Evolutionary conservation across 768 basidiomycete genomes (phyloP).

Genomic region (Rhizopogon vinicolor): DNA sequence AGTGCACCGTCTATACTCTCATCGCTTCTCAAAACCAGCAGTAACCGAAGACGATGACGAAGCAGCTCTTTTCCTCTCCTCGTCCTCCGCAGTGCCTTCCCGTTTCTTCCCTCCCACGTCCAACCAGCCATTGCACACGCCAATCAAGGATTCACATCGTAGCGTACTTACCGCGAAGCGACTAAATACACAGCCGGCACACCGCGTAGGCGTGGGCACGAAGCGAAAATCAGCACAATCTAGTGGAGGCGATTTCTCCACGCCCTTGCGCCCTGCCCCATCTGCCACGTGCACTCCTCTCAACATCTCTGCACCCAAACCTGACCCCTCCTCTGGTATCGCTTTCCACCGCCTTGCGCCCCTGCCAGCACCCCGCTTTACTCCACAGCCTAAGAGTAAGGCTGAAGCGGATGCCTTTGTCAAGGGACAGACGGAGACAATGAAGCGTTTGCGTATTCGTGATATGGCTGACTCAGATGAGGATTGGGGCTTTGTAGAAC

Average conservation of each 20-base stretch:
- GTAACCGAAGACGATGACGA: slow-evolving; percentile 46
- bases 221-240: slow-evolving; percentile 54
- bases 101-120: slow-evolving; percentile 39
- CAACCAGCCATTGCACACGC: slow-evolving; percentile 54
- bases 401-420: slow-evolving; percentile 33
- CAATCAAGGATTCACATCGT: slow-evolving; percentile 48
- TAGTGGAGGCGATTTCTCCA: slow-evolving; percentile 39
- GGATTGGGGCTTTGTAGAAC: slow-evolving; percentile 36
- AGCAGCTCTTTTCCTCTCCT: slow-evolving; percentile 52
- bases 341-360: slow-evolving; percentile 32
- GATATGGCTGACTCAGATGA: slow-evolving; percentile 47
- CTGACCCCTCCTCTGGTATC: slow-evolving; percentile 28
- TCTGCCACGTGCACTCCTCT: slow-evolving; percentile 25
- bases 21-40: slow-evolving; percentile 3
- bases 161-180: slow-evolving; percentile 34
- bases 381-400: slow-evolving; percentile 28
- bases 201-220: slow-evolving; percentile 42
- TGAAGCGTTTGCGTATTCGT: slow-evolving; percentile 57
- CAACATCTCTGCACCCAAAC: slow-evolving; percentile 29
- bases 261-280: slow-evolving; percentile 48
- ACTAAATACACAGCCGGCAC: slow-evolving; percentile 18
- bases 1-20: slow-evolving; percentile 34
- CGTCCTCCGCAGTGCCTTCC: slow-evolving; percentile 35
- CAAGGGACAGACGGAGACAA: slow-evolving; percentile 57
- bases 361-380: slow-evolving; percentile 26